Evolutionary conservation across 345 rosid genomes (phyloP).

Genomic region (Corymbia maculata): DNA sequence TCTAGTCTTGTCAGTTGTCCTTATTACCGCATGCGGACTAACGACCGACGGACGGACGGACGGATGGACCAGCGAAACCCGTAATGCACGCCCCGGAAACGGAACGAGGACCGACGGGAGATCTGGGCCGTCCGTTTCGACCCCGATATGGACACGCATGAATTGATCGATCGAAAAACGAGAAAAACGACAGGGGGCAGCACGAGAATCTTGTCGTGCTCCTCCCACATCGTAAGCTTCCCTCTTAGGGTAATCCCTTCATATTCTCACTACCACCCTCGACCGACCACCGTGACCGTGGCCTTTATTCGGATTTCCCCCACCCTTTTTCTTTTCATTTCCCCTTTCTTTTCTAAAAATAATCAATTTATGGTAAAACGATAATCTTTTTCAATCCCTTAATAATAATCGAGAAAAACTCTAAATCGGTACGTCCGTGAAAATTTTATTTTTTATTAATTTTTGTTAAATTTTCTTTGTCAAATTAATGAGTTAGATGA

Average conservation of each 20-base stretch:
- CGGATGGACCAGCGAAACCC: neutral
- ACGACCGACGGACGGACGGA: neutral
- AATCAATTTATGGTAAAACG: neutral
- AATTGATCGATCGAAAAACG: neutral
- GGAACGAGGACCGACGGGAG: neutral
- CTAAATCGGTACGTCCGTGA: neutral
- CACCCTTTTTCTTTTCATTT: neutral
- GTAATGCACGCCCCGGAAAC: neutral
- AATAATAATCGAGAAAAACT: neutral
- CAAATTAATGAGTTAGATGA: too few relatives aligned
- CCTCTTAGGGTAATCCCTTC: constrained; percentile 17
- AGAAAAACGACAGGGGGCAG: neutral
- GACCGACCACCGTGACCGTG: too few relatives aligned
- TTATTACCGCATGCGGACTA: neutral
- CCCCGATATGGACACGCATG: neutral
- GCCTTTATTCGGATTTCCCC: neutral
- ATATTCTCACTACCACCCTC: neutral
- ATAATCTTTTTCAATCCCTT: neutral
- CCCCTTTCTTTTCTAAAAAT: neutral
- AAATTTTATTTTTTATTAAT: too few relatives aligned
- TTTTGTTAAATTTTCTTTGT: too few relatives aligned
- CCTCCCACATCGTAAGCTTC: constrained; percentile 11
- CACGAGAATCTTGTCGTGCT: neutral
- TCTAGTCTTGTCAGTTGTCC: constrained; percentile 2
- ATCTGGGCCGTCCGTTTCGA: constrained; percentile 24